Evolutionary conservation across 2,329 filamentous ascomycete species (phyloP), one percentile per base, ranked within the genome.

Genomic region (Parascedosporium putredinis): DNA sequence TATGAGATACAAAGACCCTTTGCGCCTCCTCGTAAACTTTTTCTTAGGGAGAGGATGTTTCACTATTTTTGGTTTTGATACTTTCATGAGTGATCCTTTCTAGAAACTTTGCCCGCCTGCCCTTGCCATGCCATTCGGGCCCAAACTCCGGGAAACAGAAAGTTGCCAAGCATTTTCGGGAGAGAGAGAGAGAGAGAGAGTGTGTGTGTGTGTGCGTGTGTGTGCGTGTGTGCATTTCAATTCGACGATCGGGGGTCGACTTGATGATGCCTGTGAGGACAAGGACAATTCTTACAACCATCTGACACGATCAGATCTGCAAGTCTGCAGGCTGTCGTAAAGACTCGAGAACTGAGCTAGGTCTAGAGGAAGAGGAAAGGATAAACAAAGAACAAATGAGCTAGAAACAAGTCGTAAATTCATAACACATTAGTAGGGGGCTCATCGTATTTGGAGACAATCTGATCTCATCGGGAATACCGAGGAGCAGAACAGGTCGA

Each of bases 381-480:
- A 18, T 23, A 43, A 43, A 43, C 22, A 10, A n/a, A 18, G 20
- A 5, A 33, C 7, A 40, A 48, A 18, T 25, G 33, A 48, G 27
- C 18, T 10, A 25, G 25, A 16, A 18, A 38, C 18, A 31, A 40
- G 36, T 50, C 47, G 24, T 50, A 34, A 45, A 24, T 16, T 50
- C 47, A 14, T 50, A 36, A 50, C n/a, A 27, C 47, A 20, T 50
- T 40, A 22, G 44, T 45, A 45, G 40, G 25, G 33, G n/a, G 45
- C 34, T 20, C 24, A 27, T 46, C 44, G 18, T n/a, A n/a, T n/a
- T n/a, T n/a, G n/a, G n/a, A n/a, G n/a, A n/a, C n/a, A n/a, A n/a
- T n/a, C n/a, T n/a, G n/a, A n/a, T n/a, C n/a, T n/a, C n/a, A n/a
- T n/a, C n/a, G n/a, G n/a, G n/a, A n/a, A n/a, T n/a, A n/a, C n/a